phyloP scores from a whole-genome alignment of 148 eudicot species.

The Camellia granthamiana region DNA sequence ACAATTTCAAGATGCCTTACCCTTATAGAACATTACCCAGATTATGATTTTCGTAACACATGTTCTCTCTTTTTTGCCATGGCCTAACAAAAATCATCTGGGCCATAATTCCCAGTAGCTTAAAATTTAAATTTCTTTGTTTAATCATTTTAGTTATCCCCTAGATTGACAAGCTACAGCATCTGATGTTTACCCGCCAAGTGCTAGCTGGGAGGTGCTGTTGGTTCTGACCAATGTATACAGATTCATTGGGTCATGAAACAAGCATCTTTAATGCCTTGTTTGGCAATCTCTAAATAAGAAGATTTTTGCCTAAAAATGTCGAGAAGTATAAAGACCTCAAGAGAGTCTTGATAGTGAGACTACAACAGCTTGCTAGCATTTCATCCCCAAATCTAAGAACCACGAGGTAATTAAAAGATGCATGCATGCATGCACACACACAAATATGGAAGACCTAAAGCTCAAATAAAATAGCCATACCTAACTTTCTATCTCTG shows the following conservation, averaged over 20 bases:
- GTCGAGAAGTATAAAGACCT: neutral
- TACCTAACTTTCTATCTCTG: slow-evolving; percentile 64
- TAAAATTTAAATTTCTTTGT: neutral
- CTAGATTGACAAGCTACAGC: neutral
- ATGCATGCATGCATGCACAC: neutral
- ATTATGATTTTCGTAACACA: neutral
- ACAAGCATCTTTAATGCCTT: no score
- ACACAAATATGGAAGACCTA: neutral
- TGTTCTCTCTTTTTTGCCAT: neutral
- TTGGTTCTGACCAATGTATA: no score
- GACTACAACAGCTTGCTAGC: no score
- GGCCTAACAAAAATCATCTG: neutral
- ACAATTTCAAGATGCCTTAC: neutral
- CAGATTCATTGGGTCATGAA: no score
- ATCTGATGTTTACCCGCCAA: neutral
- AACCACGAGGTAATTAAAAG: neutral
- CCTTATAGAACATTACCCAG: neutral
- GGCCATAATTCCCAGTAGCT: neutral
- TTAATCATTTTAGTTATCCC: neutral
- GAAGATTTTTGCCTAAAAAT: no score
- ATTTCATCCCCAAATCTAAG: neutral
- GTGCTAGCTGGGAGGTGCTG: neutral
- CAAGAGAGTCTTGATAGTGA: neutral
- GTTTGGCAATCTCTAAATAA: no score
- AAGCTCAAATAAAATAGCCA: slow-evolving; percentile 6